Base-by-base conservation (phyloP, 805 yeast genomes). In the Nakazawaea anatomiae region DNA sequence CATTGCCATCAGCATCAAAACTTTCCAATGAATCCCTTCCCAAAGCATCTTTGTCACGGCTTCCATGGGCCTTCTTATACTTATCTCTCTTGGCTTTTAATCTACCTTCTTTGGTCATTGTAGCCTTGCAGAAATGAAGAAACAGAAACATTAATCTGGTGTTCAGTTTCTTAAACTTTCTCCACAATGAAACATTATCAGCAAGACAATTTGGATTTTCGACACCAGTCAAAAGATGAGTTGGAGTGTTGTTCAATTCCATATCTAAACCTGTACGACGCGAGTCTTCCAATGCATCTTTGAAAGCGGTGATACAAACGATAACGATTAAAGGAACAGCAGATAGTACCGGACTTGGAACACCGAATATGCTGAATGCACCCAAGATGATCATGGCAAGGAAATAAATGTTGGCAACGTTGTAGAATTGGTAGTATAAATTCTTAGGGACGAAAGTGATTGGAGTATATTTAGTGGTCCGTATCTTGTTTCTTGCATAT, bases 311-410 rank as follows among this genome's bases (percentile, higher is more conserved):
- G 55, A 87, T 70, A 50, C 74, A 72, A 18, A 87, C 90, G 70
- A 87, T 86, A 51, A 87, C 91, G 63, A 86, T 84, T 62, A 87
- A 77, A 3, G 95, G 95, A 35, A 86, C 91, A 2, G 90, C 87
- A 25, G 87, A 85, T 60, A 87, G 70, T 1, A 82, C 92, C 1
- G 94, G 90, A 53, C 73, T 73, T 34, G 79, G 74, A 25, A 85
- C 90, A 44, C 95, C 95, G 62, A 87, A 87, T 44, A 87, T 79
- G 54, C 80, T 73, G 64, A 84, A 83, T 32, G 76, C 78, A 43
- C 85, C 85, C 55, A 81, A 63, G 34, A 81, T 78, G 52, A 77
- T 75, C 58, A 80, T 67, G 18, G 78, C 57, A 57, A 81, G 67
- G 69, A 81, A 81, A 61, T 81, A 81, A n/a, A 70, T 58, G 61